Percentiles rank a stretch among this genome's conserved stretches.
Evolutionary conservation across 2,329 filamentous ascomycete genomes (phyloP).

Genomic region (Cladosporium sp.): DNA sequence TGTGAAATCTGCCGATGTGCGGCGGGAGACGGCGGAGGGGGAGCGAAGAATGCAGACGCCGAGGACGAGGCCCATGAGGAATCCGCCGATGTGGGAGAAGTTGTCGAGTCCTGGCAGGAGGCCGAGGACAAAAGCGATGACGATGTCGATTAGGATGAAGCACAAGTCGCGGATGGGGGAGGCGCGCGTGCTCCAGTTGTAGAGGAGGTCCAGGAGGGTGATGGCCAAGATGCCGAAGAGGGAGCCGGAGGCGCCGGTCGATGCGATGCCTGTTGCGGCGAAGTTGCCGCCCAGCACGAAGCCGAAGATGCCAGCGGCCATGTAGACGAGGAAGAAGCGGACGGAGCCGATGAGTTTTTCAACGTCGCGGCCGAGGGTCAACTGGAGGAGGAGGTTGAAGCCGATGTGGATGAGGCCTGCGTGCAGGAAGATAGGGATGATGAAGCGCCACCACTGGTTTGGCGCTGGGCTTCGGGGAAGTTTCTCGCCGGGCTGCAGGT

Average conservation of each 20-base stretch:
- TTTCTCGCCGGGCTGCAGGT: slow-evolving; percentile 45
- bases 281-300: slow-evolving; percentile 95
- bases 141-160: slow-evolving; percentile 79
- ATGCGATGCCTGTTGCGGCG: slow-evolving; percentile 74
- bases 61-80: slow-evolving; percentile 83
- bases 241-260: slow-evolving; percentile 79
- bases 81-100: slow-evolving; percentile 95
- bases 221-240: slow-evolving; percentile 91
- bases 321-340: slow-evolving; percentile 85
- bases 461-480: slow-evolving; percentile 61
- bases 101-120: slow-evolving; percentile 92
- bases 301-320: slow-evolving; percentile 89
- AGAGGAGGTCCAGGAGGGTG: slow-evolving; percentile 81
- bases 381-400: slow-evolving; percentile 89
- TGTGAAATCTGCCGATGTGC: slow-evolving; percentile 22
- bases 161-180: slow-evolving; percentile 79
- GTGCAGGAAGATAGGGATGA: slow-evolving; percentile 91
- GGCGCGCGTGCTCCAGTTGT: slow-evolving; percentile 79
- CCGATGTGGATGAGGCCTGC: slow-evolving; percentile 91
- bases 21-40: slow-evolving; percentile 56
- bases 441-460: slow-evolving; percentile 97
- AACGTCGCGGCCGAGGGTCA: slow-evolving; percentile 89
- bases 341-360: slow-evolving; percentile 84
- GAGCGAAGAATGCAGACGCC: slow-evolving; percentile 87
- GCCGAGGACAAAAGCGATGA: slow-evolving; percentile 87